Evolutionary conservation across 768 basidiomycete species (phyloP), one percentile per base, ranked within the genome.

Genomic region (Trametes elegans): DNA sequence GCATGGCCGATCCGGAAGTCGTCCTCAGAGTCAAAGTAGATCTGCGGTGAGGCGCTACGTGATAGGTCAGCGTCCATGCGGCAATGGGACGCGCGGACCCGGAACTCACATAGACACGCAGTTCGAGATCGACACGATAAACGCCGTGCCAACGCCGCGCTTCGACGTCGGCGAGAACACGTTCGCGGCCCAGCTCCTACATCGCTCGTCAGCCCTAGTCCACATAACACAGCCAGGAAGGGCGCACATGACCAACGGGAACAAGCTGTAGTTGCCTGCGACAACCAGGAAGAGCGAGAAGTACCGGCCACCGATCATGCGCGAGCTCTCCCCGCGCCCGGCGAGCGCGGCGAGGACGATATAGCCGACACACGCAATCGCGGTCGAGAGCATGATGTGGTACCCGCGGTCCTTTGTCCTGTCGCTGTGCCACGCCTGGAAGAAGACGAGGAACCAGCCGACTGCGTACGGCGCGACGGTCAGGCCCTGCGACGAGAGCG

Each of bases 111-210:
- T 82, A 3, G 80, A 82, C 11, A 83, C 72, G 58, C 76, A 78
- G 61, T 81, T 83, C 18, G 80, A 80, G 40, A 83, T 76, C 1
- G 81, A 82, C 21, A 82, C 80, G 39, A 82, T 79, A 62, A 83
- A 82, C 3, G 80, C 80, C 1, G 81, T 82, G 4, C 81, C 81
- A 46, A 81, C 81, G 35, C 81, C 81, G 24, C 81, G 74, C 62
- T 83, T 83, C 1, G 79, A 80, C 7, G 81, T 83, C 10, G 81
- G 81, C 6, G 81, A 78, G 63, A 83, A 81, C 1, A 74, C 70
- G 61, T 82, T 82, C 5, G 80, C 78, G 14, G 80, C 81, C 81
- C 81, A 83, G 62, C 78, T 79, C 79, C 80, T 82, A 55, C 31
- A 47, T 3, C 4, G 18, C 24, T 10, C 46, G 10, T 27, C 2